Base-by-base conservation (phyloP, 306 rosid genomes). In the Glycine soja region DNA sequence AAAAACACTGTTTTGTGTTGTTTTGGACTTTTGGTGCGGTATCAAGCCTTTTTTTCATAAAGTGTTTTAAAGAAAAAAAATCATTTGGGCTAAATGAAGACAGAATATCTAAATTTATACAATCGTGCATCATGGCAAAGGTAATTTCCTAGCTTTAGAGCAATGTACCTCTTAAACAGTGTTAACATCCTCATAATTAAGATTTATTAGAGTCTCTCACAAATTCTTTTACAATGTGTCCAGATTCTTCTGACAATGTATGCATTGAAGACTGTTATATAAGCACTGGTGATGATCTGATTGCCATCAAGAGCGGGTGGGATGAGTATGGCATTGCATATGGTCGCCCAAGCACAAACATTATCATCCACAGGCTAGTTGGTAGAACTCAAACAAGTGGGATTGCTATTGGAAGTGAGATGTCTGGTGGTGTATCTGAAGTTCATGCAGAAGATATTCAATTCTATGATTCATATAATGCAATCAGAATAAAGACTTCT, bases 301-400 rank as follows among this genome's bases (percentile, higher is more conserved):
- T 92, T 58, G 87, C 95, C 64, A 89, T 92, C 79, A 92, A 92
- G 85, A 92, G 93, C 53, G 97, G 97, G 18, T 92, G 97, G 97
- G 97, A 92, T 69, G 92, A 92, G 84, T 90, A 89, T 72, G 97
- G 97, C 73, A 90, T 84, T 67, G 84, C 88, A 18, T 90, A 80
- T 13, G 92, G 88, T 50, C 92, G 88, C 32, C 97, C 97, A 3
- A 87, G 93, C 84, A 87, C 83, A 72, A 87, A 89, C 78, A 89
- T 92, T 10, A 65, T 77, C 73, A 88, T 92, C 72, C 83, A 62
- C 69, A 80, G 97, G 83, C 86, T 92, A 8, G 42, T 75, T 1
- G 92, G 97, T 12, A 80, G 43, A 85, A 83, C 92, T 62, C 78
- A 19, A 75, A 72, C 77, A 43, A 88, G 93, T 24, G 95, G 95